Conservation (phyloP, 805 yeast species). For the Candida jianshihensis region DNA sequence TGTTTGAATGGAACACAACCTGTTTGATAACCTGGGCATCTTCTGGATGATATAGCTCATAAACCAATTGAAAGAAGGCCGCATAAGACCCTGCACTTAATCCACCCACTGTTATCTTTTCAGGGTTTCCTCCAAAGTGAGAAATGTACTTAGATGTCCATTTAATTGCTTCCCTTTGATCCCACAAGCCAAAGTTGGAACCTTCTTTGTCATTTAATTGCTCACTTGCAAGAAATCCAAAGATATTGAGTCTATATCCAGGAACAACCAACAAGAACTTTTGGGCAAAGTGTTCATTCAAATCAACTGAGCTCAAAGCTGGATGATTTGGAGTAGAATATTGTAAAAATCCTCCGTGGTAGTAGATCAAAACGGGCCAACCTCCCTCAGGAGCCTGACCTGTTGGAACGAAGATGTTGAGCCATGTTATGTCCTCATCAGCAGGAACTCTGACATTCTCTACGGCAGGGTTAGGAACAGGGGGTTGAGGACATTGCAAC, state of each 20-base stretch:
- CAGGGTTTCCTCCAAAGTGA: conserved; percentile 41
- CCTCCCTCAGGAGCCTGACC: conserved; percentile 28
- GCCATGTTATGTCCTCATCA: conserved; percentile 28
- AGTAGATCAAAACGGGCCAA: conserved; percentile 35
- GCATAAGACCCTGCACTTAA: conserved; percentile 41
- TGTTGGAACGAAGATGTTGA: conserved; percentile 34
- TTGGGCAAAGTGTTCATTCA: conserved; percentile 21
- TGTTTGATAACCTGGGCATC: conserved; percentile 33
- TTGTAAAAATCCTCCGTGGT: conserved; percentile 40
- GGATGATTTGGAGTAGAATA: conserved; percentile 24
- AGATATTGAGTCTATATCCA: conserved; percentile 35
- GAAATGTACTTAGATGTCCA: conserved; percentile 38
- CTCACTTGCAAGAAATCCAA: conserved; percentile 34
- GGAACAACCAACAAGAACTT: conserved; percentile 32
- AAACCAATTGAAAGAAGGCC: conserved; percentile 34
- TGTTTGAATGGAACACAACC: conserved; percentile 29
- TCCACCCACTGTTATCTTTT: conserved; percentile 37
- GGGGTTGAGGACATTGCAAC: conserved; percentile 32
- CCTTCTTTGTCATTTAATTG: conserved; percentile 23
- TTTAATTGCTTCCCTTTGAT: conserved; percentile 38
- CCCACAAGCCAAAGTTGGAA: conserved; percentile 34
- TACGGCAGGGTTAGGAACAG: conserved; percentile 23
- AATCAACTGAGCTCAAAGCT: conserved; percentile 21
- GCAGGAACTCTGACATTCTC: conserved; percentile 12
- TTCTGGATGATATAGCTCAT: conserved; percentile 35